A percentile compares a stretch with the other conserved stretches of the same genome.
Evolutionary conservation across 2,329 filamentous ascomycete genomes (phyloP).

Genomic region (Dactylellina haptotyla): DNA sequence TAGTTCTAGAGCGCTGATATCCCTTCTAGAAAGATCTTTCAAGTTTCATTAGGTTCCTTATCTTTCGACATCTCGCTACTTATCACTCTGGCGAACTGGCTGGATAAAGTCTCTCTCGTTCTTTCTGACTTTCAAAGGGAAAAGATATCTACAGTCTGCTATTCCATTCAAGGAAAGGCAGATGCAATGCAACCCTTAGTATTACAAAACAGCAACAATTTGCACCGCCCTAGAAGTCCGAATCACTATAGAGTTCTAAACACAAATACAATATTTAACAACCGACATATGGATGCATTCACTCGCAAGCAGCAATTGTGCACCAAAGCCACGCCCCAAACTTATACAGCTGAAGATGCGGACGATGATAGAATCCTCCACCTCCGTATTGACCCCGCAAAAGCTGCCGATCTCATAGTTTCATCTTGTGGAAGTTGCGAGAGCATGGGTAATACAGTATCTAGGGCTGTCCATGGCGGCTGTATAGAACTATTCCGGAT

Average conservation of each 20-base stretch:
- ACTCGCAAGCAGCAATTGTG: slow-evolving; percentile 30
- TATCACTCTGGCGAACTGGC: too few species aligned
- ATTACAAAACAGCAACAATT: not conserved
- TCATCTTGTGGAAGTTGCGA: slow-evolving; percentile 32
- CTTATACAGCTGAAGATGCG: slow-evolving; percentile 9
- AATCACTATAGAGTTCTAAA: not conserved
- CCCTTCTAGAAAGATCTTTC: too few species aligned
- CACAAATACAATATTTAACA: slow-evolving; percentile 8
- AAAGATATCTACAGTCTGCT: not conserved
- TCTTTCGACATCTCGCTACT: too few species aligned
- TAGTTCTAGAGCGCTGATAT: too few species aligned
- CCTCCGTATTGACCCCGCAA: slow-evolving; percentile 18
- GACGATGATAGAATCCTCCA: slow-evolving; percentile 20
- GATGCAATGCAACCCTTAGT: not conserved
- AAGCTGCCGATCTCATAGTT: slow-evolving; percentile 1
- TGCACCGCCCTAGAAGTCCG: not conserved
- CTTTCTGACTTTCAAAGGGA: too few species aligned
- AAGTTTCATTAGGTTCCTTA: too few species aligned
- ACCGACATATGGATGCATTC: not conserved
- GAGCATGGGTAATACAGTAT: slow-evolving; percentile 20
- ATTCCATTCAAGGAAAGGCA: not conserved
- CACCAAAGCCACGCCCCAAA: slow-evolving; percentile 1
- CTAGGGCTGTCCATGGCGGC: slow-evolving; percentile 31
- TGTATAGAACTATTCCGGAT: slow-evolving; percentile 44
- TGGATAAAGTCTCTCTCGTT: too few species aligned